Evolutionary conservation across 306 rosid species (phyloP).

Genomic region (Inga leiocalycina): DNA sequence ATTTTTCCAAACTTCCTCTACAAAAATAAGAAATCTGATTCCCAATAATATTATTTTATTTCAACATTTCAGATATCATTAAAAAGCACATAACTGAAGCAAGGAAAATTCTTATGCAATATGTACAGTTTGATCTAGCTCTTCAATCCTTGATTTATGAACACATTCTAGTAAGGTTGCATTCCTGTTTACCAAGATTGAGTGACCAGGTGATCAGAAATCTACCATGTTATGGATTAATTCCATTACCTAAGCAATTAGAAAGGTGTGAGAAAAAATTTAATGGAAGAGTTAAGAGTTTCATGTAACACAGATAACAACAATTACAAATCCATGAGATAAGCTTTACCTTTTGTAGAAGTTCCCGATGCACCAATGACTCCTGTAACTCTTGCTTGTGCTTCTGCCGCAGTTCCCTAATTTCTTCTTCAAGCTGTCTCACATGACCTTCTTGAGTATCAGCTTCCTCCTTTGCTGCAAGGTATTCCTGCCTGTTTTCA

Average conservation of each 20-base stretch:
- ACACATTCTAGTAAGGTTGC: neutral
- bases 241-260: constrained; percentile 3
- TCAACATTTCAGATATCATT: constrained; percentile 13
- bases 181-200: neutral
- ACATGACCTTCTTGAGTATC: constrained; percentile 94
- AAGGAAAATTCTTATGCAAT: constrained; percentile 29
- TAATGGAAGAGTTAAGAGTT: constrained; percentile 7
- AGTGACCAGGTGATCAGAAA: constrained; percentile 1
- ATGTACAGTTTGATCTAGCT: neutral
- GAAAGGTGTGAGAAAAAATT: constrained; percentile 9
- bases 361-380: constrained; percentile 77
- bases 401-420: constrained; percentile 73
- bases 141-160: neutral
- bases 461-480: constrained; percentile 97
- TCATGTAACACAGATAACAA: constrained; percentile 11
- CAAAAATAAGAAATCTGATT: neutral
- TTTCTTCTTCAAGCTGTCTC: constrained; percentile 90
- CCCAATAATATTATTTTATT: constrained; percentile 14
- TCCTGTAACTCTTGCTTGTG: constrained; percentile 96
- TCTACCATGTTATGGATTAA: no score
- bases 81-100: constrained; percentile 22
- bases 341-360: constrained; percentile 83
- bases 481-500: constrained; percentile 97
- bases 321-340: neutral
- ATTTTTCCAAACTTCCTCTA: neutral